Evolutionary conservation across 148 eudicot species (phyloP).

Genomic region (Camellia sinensis): DNA sequence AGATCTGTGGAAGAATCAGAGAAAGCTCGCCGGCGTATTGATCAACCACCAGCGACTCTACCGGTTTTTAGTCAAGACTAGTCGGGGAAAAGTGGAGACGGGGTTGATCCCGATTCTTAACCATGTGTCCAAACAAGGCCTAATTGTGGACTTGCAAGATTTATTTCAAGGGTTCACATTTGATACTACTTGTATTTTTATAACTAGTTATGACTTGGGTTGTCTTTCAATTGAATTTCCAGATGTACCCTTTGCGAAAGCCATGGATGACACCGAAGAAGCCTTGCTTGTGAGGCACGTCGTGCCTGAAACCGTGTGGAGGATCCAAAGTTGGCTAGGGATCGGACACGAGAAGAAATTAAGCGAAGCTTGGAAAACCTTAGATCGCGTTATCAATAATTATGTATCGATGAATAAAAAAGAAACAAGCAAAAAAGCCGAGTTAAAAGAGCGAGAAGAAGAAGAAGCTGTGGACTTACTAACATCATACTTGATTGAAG

Average conservation of each 20-base stretch:
- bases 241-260: constrained; percentile 33
- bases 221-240: constrained; percentile 36
- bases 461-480: constrained; percentile 28
- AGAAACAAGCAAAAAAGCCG: constrained; percentile 6
- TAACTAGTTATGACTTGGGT: constrained; percentile 43
- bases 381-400: constrained; percentile 36
- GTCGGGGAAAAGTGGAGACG: constrained; percentile 26
- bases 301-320: constrained; percentile 46
- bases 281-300: constrained; percentile 34
- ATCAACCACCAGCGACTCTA: constrained; percentile 32
- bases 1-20: constrained; percentile 39
- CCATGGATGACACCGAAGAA: constrained; percentile 48
- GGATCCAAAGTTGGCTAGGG: constrained; percentile 42
- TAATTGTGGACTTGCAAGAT: constrained; percentile 49
- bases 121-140: constrained; percentile 15
- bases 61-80: constrained; percentile 27
- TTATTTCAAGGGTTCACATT: constrained; percentile 53
- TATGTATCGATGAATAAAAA: constrained; percentile 25
- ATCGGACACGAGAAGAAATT: constrained; percentile 42
- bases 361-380: constrained; percentile 29
- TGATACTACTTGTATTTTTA: constrained; percentile 39
- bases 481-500: constrained; percentile 29
- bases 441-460: no score
- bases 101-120: constrained; percentile 45
- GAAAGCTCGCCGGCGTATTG: constrained; percentile 34